Conservation (phyloP, 2,329 filamentous ascomycete genomes). For the Biscogniauxia marginata region DNA sequence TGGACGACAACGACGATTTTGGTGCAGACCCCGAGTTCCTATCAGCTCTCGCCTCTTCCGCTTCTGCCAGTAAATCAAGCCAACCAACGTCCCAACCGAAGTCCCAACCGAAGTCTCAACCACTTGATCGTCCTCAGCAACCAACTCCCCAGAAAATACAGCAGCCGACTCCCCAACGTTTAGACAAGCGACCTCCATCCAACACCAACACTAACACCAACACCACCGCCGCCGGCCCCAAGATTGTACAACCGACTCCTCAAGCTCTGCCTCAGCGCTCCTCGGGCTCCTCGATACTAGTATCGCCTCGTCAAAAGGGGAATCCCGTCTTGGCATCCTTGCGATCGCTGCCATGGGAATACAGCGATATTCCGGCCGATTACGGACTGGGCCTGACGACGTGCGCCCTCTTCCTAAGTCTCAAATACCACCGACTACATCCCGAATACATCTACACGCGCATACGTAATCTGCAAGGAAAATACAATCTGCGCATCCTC, state of each 20-base stretch:
- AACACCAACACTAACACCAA: slow-evolving; percentile 30
- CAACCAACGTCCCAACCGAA: slow-evolving; percentile 25
- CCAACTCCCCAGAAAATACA: slow-evolving; percentile 44
- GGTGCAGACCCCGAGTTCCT: slow-evolving; percentile 45
- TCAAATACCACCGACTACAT: slow-evolving; percentile 96
- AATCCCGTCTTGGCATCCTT: slow-evolving; percentile 88
- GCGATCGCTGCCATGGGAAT: slow-evolving; percentile 87
- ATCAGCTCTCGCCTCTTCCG: slow-evolving; percentile 33
- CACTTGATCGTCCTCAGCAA: slow-evolving; percentile 35
- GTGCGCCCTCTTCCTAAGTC: slow-evolving; percentile 85
- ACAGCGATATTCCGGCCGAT: slow-evolving; percentile 93
- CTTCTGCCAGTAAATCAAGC: slow-evolving; percentile 17
- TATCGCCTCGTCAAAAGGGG: slow-evolving; percentile 89
- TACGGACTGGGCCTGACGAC: slow-evolving; percentile 86
- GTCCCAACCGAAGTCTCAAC: slow-evolving; percentile 23
- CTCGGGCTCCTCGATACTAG: slow-evolving; percentile 75
- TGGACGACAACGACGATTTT: slow-evolving; percentile 42
- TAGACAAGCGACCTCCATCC: slow-evolving; percentile 50
- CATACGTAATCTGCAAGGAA: slow-evolving; percentile 78
- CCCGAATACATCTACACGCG: slow-evolving; percentile 97
- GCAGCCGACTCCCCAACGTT: slow-evolving; percentile 51
- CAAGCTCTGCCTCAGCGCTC: slow-evolving; percentile 71
- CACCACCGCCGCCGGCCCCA: slow-evolving; percentile 36
- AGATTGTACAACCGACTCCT: slow-evolving; percentile 82
- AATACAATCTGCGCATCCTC: slow-evolving; percentile 82